phyloP scores from a whole-genome alignment of 305 asterid species.

The Fraxinus ornus region DNA sequence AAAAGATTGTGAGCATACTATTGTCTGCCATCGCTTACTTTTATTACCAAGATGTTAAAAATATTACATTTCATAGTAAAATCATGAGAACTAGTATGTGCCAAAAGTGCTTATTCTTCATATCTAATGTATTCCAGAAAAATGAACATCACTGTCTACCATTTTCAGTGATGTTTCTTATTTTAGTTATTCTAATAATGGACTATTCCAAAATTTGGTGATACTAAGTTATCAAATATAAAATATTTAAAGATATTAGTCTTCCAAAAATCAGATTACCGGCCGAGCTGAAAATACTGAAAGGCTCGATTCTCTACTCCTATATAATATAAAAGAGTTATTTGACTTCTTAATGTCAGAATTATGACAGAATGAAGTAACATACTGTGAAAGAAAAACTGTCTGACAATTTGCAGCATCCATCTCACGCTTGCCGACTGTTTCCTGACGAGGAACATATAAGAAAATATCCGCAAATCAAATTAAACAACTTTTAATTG shows the following conservation, averaged over 20 bases:
- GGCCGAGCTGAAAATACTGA: neutral
- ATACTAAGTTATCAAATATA: neutral
- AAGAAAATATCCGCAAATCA: conserved; percentile 1
- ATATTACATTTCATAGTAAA: neutral
- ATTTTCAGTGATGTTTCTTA: neutral
- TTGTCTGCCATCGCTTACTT: neutral
- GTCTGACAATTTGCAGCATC: conserved; percentile 94
- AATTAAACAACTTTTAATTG: conserved; percentile 12
- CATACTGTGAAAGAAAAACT: conserved; percentile 84
- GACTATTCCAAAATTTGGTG: neutral
- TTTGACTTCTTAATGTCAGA: neutral
- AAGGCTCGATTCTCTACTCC: neutral
- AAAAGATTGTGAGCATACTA: neutral
- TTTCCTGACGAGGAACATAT: conserved; percentile 47
- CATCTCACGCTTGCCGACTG: conserved; percentile 68
- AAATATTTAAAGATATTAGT: neutral
- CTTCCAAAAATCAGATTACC: neutral
- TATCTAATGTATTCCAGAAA: neutral
- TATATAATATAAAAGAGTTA: neutral
- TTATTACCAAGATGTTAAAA: neutral
- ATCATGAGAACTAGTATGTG: neutral
- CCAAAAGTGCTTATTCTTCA: neutral
- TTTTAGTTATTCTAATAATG: neutral
- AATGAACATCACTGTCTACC: neutral
- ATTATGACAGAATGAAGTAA: conserved; percentile 12